A percentile compares a stretch with the other conserved stretches of the same genome.
These are phyloP conservation scores for Saccharomycopsis phalli DNA, from an alignment of 1,139 yeast genomes.

Conservation along the genomic window DNA sequence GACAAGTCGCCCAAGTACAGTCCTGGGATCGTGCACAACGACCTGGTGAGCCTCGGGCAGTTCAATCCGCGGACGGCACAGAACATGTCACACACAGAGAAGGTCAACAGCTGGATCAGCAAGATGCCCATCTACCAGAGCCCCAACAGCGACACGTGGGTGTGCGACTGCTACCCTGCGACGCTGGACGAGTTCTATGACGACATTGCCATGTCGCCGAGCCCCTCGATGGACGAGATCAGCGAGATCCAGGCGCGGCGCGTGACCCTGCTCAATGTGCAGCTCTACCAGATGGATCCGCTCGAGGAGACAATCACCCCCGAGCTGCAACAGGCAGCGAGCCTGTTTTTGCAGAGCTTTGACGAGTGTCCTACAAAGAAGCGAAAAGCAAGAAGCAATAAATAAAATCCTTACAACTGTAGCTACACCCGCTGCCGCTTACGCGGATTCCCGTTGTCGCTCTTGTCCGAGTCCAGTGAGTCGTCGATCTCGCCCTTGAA, in stretches of 20 bases:
- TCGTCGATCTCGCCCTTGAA: slow-evolving; percentile 29
- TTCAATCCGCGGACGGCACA: slow-evolving; percentile 52
- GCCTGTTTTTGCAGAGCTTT: neutral
- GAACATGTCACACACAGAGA: slow-evolving; percentile 54
- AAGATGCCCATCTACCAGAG: slow-evolving; percentile 39
- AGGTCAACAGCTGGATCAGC: slow-evolving; percentile 53
- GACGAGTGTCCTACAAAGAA: slow-evolving; percentile 4
- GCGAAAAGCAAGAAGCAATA: neutral
- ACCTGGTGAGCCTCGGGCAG: slow-evolving; percentile 30
- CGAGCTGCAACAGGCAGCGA: slow-evolving; percentile 11
- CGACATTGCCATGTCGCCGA: slow-evolving; percentile 23
- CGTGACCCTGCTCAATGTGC: slow-evolving; percentile 38
- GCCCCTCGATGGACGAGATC: slow-evolving; percentile 32
- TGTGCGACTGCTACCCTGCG: slow-evolving; percentile 40
- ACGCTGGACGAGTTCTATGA: slow-evolving; percentile 27
- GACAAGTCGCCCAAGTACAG: slow-evolving; percentile 2
- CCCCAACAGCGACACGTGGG: slow-evolving; percentile 26
- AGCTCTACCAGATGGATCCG: slow-evolving; percentile 33
- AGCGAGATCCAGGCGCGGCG: slow-evolving; percentile 44
- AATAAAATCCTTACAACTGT: slow-evolving; percentile 3
- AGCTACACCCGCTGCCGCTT: slow-evolving; percentile 7
- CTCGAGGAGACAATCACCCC: slow-evolving; percentile 23
- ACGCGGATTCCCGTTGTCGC: neutral
- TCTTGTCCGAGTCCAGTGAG: slow-evolving; percentile 2
- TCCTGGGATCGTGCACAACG: slow-evolving; percentile 7